These are phyloP conservation scores for Phaffia tasmanica DNA, from an alignment of 768 basidiomycete species.

Conservation along the genomic window DNA sequence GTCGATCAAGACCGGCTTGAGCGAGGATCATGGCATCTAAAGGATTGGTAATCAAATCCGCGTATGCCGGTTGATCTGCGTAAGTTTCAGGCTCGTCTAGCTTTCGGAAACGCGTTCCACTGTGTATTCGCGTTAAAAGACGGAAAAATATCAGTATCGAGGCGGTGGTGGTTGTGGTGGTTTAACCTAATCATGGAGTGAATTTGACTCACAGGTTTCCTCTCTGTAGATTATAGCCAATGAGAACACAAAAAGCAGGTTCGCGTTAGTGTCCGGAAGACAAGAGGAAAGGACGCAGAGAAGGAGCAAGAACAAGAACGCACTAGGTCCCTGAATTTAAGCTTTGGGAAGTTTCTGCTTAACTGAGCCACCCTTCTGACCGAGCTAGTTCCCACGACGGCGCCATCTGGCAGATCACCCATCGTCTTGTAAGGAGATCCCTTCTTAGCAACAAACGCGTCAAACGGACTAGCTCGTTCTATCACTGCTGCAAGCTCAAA, in stretches of 20 bases:
- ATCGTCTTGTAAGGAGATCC: slow-evolving; percentile 57
- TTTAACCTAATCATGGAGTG: too few relatives aligned
- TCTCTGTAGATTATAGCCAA: not conserved
- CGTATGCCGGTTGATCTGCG: too few relatives aligned
- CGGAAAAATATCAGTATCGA: too few relatives aligned
- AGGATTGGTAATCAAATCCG: slow-evolving; percentile 44
- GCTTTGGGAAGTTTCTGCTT: slow-evolving; percentile 58
- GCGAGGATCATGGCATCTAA: slow-evolving; percentile 87
- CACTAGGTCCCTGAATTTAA: slow-evolving; percentile 81
- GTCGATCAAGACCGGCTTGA: slow-evolving; percentile 75
- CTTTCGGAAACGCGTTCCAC: slow-evolving; percentile 82
- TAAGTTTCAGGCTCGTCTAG: slow-evolving; percentile 54
- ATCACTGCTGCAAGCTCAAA: slow-evolving; percentile 76
- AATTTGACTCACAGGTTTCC: slow-evolving; percentile 3
- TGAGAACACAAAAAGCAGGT: too few relatives aligned
- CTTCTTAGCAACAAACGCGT: slow-evolving; percentile 73
- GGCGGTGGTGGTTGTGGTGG: too few relatives aligned
- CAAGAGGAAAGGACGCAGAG: not conserved
- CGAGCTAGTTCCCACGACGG: slow-evolving; percentile 89
- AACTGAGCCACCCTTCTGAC: slow-evolving; percentile 86
- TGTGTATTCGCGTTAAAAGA: slow-evolving; percentile 33
- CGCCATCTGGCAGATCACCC: slow-evolving; percentile 73
- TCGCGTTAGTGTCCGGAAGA: not conserved
- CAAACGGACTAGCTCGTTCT: slow-evolving; percentile 76
- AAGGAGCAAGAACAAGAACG: slow-evolving; percentile 38